Evolutionary conservation across 1,284 basidiomycete species (phyloP), one percentile per base, ranked within the genome.

Genomic region (Ceratobasidium sp.): DNA sequence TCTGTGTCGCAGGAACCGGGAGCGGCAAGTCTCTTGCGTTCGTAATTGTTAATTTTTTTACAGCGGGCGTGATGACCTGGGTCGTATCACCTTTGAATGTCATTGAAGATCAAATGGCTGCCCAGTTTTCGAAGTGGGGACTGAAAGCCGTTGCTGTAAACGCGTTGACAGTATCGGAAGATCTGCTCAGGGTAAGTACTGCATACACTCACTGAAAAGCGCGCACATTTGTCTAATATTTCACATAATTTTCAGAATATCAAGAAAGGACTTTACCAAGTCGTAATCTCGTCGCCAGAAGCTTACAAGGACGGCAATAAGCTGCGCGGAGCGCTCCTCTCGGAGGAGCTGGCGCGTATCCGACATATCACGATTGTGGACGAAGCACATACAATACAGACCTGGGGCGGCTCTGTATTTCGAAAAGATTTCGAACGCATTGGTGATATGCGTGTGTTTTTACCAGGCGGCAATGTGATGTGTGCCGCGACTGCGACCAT

Each of bases 1-100:
- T 73, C 20, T 73, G 59, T 13, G 46, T 73, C 9, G 56, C 59
- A n/a, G 57, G 44, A 23, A 50, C 57, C 64, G 56, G 65, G 38
- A 48, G 20, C 12, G 68, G 68, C 38, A 59, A 59, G 40, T 56
- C 66, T 12, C 66, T 68, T 6, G 48, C 50, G 4, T 68, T 68
- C 26, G 28, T 50, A 6, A 52, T 68, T 3, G 52, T 68, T 28
- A 23, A 46, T 38, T 68, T 52, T 28, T 20, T 52, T 13, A 26
- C 48, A 9, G 12, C n/a, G 23, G 66, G 52, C 23, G 33, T 50
- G 3, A 38, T 52, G 26, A 46, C 46, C n/a, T 68, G 66, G 66
- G 56, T 69, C 6, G 52, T 69, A 0, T 69, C 52, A 17, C 67
- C 52, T 10, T 26, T 46, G 1, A 71, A 71, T 17, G 33, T 46